These are phyloP conservation scores for Backusella psychrophila DNA, from an alignment of 192 early-diverging fungal genomes.

Conservation along the genomic window DNA sequence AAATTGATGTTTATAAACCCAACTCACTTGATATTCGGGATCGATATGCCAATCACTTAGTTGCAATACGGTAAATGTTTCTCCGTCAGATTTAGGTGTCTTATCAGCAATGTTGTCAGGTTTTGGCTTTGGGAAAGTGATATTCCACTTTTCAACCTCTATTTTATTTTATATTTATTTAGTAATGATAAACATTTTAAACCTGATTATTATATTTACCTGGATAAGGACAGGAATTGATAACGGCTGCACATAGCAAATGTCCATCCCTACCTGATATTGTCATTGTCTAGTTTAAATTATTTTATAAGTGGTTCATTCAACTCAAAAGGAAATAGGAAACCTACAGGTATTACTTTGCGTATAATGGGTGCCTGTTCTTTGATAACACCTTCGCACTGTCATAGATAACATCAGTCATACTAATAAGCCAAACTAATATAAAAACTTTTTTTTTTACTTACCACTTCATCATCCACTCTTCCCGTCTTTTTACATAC, in stretches of 20 bases:
- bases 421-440: not conserved
- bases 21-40: constrained; percentile 35
- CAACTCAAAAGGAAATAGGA: not conserved
- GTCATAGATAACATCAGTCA: not conserved
- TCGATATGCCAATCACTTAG: constrained; percentile 53
- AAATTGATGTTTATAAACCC: not conserved
- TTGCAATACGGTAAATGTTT: constrained; percentile 41
- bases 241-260: constrained; percentile 37
- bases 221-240: constrained; percentile 41
- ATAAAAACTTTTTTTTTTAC: not conserved
- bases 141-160: constrained; percentile 23
- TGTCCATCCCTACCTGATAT: constrained; percentile 41
- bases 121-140: constrained; percentile 44
- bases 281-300: constrained; percentile 21
- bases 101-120: constrained; percentile 26
- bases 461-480: constrained; percentile 43
- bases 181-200: not conserved
- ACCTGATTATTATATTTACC: constrained; percentile 21
- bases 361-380: constrained; percentile 45
- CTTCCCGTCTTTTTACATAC: constrained; percentile 34
- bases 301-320: not conserved
- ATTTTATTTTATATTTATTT: not conserved
- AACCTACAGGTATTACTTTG: constrained; percentile 33
- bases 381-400: constrained; percentile 47
- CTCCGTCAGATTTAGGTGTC: constrained; percentile 28